Conservation (phyloP, 352 stramenopile genomes). For the Phytophthora boehmeriae region DNA sequence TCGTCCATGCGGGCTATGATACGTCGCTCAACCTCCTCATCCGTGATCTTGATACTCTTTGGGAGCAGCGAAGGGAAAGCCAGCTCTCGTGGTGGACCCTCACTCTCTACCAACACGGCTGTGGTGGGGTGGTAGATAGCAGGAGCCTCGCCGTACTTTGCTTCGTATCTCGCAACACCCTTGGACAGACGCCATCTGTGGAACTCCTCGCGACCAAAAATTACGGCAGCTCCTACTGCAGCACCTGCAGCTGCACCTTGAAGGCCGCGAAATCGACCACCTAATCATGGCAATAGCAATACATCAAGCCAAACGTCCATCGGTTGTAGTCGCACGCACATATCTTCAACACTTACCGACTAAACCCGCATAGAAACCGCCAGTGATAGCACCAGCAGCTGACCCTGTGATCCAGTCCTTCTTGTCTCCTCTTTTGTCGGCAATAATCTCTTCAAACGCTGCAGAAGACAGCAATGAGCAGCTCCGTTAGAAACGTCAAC, state of each 20-base stretch:
- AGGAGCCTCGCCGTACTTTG: conserved; percentile 75
- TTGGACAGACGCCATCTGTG: conserved; percentile 77
- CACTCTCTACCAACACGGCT: conserved; percentile 62
- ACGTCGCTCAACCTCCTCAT: conserved; percentile 82
- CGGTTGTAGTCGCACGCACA: background rate
- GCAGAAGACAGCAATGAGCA: background rate
- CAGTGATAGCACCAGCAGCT: conserved; percentile 62
- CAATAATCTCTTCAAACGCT: conserved; percentile 83
- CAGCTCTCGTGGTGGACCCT: conserved; percentile 55
- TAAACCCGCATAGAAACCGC: conserved; percentile 73
- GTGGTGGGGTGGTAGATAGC: conserved; percentile 71
- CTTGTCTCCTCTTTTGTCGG: conserved; percentile 63
- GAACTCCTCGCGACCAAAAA: conserved; percentile 77
- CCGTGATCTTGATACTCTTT: conserved; percentile 64
- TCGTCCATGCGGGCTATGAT: conserved; percentile 78
- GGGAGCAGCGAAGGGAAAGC: conserved; percentile 79
- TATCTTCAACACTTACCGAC: conserved; percentile 46
- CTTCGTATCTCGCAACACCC: conserved; percentile 77
- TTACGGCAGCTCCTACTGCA: conserved; percentile 57
- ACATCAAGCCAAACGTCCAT: background rate
- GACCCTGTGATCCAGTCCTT: conserved; percentile 66
- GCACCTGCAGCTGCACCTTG: conserved; percentile 71
- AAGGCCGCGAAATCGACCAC: conserved; percentile 66
- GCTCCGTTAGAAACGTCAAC: too few species aligned
- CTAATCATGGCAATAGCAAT: conserved; percentile 29